Percentiles rank a stretch among this genome's conserved stretches.
These are phyloP conservation scores for bread wheat (Triticum aestivum) DNA, from an alignment of 176 grass and related monocot genomes.

Conservation along the genomic window IWGSC_CS_RefSeq_v2.1 NC_057810.1:651348551-651349050, in stretches of 20 bases:
- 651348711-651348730: too few species aligned
- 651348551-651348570: background rate
- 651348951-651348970: background rate
- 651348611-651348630: background rate
- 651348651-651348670: too few species aligned
- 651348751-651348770: too few species aligned
- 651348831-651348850: too few species aligned
- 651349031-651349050: slow-evolving; percentile 47
- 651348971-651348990: slow-evolving; percentile 48
- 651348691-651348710: too few species aligned
- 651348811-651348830: too few species aligned
- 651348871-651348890: background rate
- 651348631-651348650: background rate
- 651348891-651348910: too few species aligned
- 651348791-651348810: too few species aligned
- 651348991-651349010: slow-evolving; percentile 46
- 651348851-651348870: background rate
- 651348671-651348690: too few species aligned
- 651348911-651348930: too few species aligned
- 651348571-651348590: slow-evolving; percentile 34
- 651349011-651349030: slow-evolving; percentile 77
- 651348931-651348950: background rate
- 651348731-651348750: too few species aligned
- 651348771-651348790: too few species aligned
- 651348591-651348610: slow-evolving; percentile 30